These are phyloP conservation scores for Rhododendron griersonianum DNA, from an alignment of 148 eudicot species.

Conservation along the genomic window DNA sequence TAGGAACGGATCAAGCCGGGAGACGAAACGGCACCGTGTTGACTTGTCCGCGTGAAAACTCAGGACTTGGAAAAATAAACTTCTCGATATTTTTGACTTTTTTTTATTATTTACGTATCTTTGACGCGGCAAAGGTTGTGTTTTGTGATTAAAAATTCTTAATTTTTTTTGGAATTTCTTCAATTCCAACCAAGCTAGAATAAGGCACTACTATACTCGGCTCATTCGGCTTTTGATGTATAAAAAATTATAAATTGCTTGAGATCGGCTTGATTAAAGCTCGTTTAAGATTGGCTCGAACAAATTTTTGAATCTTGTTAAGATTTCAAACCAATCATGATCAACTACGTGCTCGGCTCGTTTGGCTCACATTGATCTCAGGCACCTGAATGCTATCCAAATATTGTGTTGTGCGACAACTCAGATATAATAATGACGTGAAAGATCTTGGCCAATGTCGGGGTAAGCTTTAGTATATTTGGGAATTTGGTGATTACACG, in stretches of 20 bases:
- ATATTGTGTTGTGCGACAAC: too few relatives aligned
- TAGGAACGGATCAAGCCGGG: neutral
- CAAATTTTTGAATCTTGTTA: neutral
- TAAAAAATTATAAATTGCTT: too few relatives aligned
- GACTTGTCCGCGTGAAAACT: neutral
- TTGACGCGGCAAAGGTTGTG: neutral
- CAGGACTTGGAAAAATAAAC: neutral
- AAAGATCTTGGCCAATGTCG: neutral
- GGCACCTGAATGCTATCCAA: too few relatives aligned
- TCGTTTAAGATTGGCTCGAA: too few relatives aligned
- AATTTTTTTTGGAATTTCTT: neutral
- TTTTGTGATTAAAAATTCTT: neutral
- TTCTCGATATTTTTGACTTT: neutral
- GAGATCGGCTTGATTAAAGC: too few relatives aligned
- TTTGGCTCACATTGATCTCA: too few relatives aligned
- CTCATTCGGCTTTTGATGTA: too few relatives aligned
- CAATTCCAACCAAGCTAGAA: neutral
- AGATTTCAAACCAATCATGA: too few relatives aligned
- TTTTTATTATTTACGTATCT: neutral
- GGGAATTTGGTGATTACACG: neutral
- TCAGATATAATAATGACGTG: neutral
- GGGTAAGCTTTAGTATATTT: neutral
- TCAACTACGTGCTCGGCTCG: too few relatives aligned
- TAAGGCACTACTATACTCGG: too few relatives aligned
- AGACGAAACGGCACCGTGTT: neutral